Conservation (phyloP, 1,284 basidiomycete species). For the Apiotrichum gracile region DNA sequence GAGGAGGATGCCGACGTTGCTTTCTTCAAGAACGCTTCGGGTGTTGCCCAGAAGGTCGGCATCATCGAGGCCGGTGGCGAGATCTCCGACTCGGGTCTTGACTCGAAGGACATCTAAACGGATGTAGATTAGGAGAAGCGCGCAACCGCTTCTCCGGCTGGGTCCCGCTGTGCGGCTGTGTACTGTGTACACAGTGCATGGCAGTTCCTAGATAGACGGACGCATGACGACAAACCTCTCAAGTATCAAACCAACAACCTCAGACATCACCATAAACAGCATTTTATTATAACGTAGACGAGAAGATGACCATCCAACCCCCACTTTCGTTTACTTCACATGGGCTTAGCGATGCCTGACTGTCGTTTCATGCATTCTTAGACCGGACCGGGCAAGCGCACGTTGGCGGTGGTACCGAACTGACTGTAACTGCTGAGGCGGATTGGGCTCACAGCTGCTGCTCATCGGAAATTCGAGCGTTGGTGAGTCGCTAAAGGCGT, state of each 20-base stretch:
- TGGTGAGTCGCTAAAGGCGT: no score
- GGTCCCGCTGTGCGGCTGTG: neutral
- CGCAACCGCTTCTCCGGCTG: neutral
- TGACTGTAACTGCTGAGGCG: no score
- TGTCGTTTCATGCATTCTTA: slow-evolving; percentile 5
- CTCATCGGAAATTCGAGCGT: no score
- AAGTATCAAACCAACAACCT: neutral
- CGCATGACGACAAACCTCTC: neutral
- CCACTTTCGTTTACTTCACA: neutral
- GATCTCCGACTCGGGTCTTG: slow-evolving; percentile 76
- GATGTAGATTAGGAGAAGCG: neutral
- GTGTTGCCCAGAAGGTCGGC: slow-evolving; percentile 66
- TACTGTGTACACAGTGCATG: neutral
- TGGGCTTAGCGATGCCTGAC: neutral
- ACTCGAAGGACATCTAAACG: slow-evolving; percentile 48
- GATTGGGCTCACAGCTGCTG: no score
- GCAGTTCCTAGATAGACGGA: neutral
- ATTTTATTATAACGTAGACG: neutral
- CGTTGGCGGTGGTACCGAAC: no score
- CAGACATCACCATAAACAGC: neutral
- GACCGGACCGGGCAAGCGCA: no score
- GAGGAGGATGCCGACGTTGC: slow-evolving; percentile 86
- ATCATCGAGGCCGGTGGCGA: slow-evolving; percentile 56
- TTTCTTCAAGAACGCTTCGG: slow-evolving; percentile 84
- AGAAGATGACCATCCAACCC: neutral